phyloP scores from a whole-genome alignment of 2,329 filamentous ascomycete genomes.

The Fusarium sp. region DNA sequence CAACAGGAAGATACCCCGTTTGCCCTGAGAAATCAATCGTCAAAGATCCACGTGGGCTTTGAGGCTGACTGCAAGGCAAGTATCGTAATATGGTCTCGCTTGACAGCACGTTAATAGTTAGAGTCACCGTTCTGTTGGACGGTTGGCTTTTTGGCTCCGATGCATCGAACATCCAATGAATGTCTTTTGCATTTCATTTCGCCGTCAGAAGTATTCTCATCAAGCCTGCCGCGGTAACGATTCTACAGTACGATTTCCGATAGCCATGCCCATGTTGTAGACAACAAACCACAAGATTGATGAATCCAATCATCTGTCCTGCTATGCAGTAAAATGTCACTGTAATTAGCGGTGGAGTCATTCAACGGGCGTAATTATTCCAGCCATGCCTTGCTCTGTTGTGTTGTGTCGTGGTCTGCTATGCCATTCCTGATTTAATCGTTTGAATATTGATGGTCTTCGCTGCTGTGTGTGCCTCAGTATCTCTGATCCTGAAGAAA shows the following conservation, averaged over 20 bases:
- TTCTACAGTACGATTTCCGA: constrained; percentile 1
- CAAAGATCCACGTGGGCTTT: constrained; percentile 20
- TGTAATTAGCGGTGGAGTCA: constrained; percentile 19
- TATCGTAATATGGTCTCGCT: constrained; percentile 27
- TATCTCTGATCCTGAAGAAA: constrained; percentile 9
- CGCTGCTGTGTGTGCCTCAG: neutral
- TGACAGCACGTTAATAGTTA: constrained; percentile 17
- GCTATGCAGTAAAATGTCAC: constrained; percentile 29
- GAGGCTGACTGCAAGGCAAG: constrained; percentile 9
- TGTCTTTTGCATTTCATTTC: constrained; percentile 4
- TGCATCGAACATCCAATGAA: neutral
- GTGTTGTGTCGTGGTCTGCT: constrained; percentile 6
- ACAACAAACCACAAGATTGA: neutral
- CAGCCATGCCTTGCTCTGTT: constrained; percentile 8
- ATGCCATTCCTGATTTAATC: constrained; percentile 10
- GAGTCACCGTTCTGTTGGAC: constrained; percentile 10
- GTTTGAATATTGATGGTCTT: constrained; percentile 17
- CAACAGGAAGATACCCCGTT: constrained; percentile 27
- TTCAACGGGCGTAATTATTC: constrained; percentile 1
- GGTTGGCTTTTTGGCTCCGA: neutral
- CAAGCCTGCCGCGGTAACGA: constrained; percentile 14
- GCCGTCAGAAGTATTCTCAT: neutral
- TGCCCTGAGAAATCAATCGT: constrained; percentile 14
- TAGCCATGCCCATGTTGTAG: neutral
- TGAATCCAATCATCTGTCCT: constrained; percentile 10